phyloP scores from a whole-genome alignment of 208 protist species.

The Trichomonas vaginalis region DNA sequence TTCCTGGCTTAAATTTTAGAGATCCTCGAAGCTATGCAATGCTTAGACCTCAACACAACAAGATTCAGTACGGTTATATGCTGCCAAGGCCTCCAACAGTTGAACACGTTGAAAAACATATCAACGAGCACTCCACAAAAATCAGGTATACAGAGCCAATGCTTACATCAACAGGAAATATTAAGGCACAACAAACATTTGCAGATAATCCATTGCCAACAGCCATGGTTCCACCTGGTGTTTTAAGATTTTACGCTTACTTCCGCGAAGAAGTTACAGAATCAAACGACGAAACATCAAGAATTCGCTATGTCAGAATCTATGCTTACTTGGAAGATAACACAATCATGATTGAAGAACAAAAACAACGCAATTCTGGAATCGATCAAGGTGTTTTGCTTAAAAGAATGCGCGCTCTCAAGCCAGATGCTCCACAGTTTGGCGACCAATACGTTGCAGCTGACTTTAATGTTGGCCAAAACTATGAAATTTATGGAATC shows the following conservation, averaged over 20 bases:
- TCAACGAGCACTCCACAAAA: background rate
- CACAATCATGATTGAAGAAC: constrained; percentile 68
- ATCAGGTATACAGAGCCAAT: background rate
- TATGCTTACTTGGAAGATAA: constrained; percentile 74
- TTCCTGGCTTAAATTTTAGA: background rate
- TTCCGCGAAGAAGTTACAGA: constrained; percentile 73
- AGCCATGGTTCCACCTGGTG: background rate
- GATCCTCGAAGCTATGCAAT: background rate
- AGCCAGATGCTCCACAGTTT: background rate
- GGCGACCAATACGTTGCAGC: background rate
- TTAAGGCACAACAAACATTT: background rate
- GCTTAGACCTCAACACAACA: background rate
- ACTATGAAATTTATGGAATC: background rate
- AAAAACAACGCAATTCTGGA: constrained; percentile 64
- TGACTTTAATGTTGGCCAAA: background rate
- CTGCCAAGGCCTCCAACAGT: background rate
- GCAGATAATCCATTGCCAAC: background rate
- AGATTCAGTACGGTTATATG: background rate
- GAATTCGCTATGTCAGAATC: constrained; percentile 68
- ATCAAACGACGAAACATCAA: constrained; percentile 55
- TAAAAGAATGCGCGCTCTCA: constrained; percentile 38
- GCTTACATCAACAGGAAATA: background rate
- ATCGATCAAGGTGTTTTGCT: constrained; percentile 63
- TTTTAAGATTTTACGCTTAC: constrained; percentile 77
- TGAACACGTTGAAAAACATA: background rate